These are phyloP conservation scores for Triticum aestivum DNA, from an alignment of 176 grass and related monocot species.

Conservation along the genomic window IWGSC_CS_RefSeq_v2.1 NC_057797.1:769931542-769932041, in stretches of 20 bases:
- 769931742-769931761: slow-evolving; percentile 29
- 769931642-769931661: slow-evolving; percentile 79
- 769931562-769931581: background rate
- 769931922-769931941: slow-evolving; percentile 70
- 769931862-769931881: slow-evolving; percentile 80
- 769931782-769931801: slow-evolving; percentile 80
- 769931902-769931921: slow-evolving; percentile 62
- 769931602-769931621: background rate
- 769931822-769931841: slow-evolving; percentile 79
- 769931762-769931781: slow-evolving; percentile 77
- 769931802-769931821: slow-evolving; percentile 67
- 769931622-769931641: slow-evolving; percentile 37
- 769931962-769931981: slow-evolving; percentile 64
- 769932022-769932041: slow-evolving; percentile 80
- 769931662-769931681: slow-evolving; percentile 93
- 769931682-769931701: slow-evolving; percentile 82
- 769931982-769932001: slow-evolving; percentile 91
- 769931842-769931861: slow-evolving; percentile 91
- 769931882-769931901: slow-evolving; percentile 69
- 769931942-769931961: slow-evolving; percentile 88
- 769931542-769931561: background rate
- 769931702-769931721: slow-evolving; percentile 72
- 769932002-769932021: slow-evolving; percentile 77
- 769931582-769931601: background rate
- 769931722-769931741: slow-evolving; percentile 79